phyloP scores from a whole-genome alignment of 768 basidiomycete species.

The Collybia nuda region DNA sequence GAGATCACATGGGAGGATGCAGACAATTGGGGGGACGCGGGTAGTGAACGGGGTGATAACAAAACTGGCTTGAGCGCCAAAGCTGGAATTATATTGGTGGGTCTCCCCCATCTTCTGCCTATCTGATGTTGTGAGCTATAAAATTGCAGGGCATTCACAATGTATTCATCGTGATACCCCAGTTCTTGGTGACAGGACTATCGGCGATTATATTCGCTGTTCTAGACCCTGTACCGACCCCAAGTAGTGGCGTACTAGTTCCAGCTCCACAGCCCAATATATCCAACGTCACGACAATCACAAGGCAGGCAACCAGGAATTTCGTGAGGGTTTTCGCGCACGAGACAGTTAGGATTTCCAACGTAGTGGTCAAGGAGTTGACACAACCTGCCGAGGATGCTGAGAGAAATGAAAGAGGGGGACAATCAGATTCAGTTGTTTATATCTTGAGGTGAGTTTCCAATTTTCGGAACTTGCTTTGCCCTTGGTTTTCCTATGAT shows the following conservation, averaged over 20 bases:
- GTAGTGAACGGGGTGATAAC: slow-evolving; percentile 1
- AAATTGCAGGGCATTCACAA: slow-evolving; percentile 85
- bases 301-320: no score
- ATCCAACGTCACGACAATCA: not conserved
- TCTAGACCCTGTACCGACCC: slow-evolving; percentile 62
- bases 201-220: slow-evolving; percentile 86
- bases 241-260: slow-evolving; percentile 1
- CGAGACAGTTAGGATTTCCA: not conserved
- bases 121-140: not conserved
- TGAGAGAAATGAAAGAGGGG: slow-evolving; percentile 21
- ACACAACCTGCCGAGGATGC: slow-evolving; percentile 11
- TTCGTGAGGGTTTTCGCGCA: no score
- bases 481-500: no score
- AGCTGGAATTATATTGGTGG: slow-evolving; percentile 83
- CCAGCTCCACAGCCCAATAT: not conserved
- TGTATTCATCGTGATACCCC: slow-evolving; percentile 90
- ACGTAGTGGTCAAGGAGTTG: slow-evolving; percentile 5
- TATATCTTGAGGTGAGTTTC: slow-evolving; percentile 72
- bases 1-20: slow-evolving; percentile 4
- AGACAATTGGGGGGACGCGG: no score
- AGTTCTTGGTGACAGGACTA: slow-evolving; percentile 88
- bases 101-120: slow-evolving; percentile 17
- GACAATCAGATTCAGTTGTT: slow-evolving; percentile 68
- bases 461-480: no score
- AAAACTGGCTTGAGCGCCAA: slow-evolving; percentile 64